Conservation (phyloP, 805 yeast species). For the Naumovozyma castellii region DNA sequence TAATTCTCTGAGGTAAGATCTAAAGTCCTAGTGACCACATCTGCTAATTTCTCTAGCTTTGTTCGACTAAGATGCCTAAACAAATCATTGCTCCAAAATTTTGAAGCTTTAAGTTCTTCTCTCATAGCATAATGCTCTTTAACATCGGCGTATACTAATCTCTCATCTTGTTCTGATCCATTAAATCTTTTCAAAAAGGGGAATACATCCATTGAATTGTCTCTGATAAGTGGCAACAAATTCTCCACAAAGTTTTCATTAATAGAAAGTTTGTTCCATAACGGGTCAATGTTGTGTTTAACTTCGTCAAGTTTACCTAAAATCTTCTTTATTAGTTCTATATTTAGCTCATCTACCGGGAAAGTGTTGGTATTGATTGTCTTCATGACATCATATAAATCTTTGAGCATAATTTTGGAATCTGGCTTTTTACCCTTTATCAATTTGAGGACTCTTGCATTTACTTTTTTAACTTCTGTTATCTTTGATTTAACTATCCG, state of each 20-base stretch:
- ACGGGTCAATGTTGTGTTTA: slow-evolving; percentile 10
- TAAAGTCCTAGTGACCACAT: slow-evolving; percentile 13
- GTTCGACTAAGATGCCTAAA: slow-evolving; percentile 4
- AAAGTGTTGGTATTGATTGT: slow-evolving; percentile 8
- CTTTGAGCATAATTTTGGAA: slow-evolving; percentile 7
- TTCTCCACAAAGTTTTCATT: slow-evolving; percentile 8
- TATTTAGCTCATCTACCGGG: slow-evolving; percentile 15
- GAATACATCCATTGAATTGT: slow-evolving; percentile 3
- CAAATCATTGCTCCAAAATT: slow-evolving; percentile 8
- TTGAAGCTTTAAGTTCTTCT: slow-evolving; percentile 8
- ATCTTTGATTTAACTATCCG: slow-evolving; percentile 11
- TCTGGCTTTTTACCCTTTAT: slow-evolving; percentile 8
- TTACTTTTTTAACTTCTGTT: slow-evolving; percentile 11
- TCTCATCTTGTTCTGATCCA: slow-evolving; percentile 26
- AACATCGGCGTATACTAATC: slow-evolving; percentile 28
- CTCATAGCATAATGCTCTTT: slow-evolving; percentile 13
- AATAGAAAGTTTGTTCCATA: slow-evolving; percentile 6
- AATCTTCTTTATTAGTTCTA: slow-evolving; percentile 9
- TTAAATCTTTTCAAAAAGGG: slow-evolving; percentile 13
- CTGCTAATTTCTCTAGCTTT: slow-evolving; percentile 2
- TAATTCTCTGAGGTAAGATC: slow-evolving; percentile 17
- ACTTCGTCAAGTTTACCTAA: slow-evolving; percentile 7
- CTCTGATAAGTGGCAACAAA: slow-evolving; percentile 4
- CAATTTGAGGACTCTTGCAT: slow-evolving; percentile 8
- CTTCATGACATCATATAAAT: slow-evolving; percentile 6